Conservation (phyloP, 2,329 filamentous ascomycete species). For the Fusarium mundagurra region DNA sequence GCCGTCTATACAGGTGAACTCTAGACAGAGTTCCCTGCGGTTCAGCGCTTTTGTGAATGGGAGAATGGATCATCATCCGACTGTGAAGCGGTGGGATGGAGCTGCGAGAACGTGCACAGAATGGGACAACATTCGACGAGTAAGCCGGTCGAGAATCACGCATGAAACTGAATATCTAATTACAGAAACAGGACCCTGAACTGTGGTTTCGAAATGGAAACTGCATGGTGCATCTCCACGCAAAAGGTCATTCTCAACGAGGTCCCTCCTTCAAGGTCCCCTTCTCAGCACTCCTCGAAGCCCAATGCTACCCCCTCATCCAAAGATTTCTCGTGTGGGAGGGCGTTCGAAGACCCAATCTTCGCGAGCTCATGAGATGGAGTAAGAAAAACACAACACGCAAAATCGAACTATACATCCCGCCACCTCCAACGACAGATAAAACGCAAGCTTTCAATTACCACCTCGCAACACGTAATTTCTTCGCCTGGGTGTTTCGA, state of each 20-base stretch:
- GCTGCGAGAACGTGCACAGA: slow-evolving; percentile 53
- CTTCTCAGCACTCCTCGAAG: slow-evolving; percentile 64
- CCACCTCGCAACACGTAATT: slow-evolving; percentile 76
- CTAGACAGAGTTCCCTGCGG: slow-evolving; percentile 29
- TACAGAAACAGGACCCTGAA: slow-evolving; percentile 70
- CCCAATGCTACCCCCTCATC: slow-evolving; percentile 69
- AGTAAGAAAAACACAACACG: slow-evolving; percentile 44
- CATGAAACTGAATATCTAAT: slow-evolving; percentile 5
- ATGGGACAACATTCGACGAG: slow-evolving; percentile 61
- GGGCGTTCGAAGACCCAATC: slow-evolving; percentile 33
- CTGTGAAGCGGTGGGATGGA: slow-evolving; percentile 63
- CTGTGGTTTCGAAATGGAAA: slow-evolving; percentile 75
- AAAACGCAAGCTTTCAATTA: slow-evolving; percentile 67
- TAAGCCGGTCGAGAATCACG: slow-evolving; percentile 44
- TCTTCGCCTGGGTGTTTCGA: slow-evolving; percentile 76
- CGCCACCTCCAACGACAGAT: slow-evolving; percentile 65
- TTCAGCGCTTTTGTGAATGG: slow-evolving; percentile 46
- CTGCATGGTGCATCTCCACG: slow-evolving; percentile 76
- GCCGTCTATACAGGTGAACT: slow-evolving; percentile 13
- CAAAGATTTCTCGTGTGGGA: slow-evolving; percentile 58
- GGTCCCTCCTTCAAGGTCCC: slow-evolving; percentile 76
- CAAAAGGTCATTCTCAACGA: slow-evolving; percentile 69
- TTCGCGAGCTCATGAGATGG: slow-evolving; percentile 47
- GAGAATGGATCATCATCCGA: slow-evolving; percentile 26
- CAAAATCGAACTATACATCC: slow-evolving; percentile 73